These are phyloP conservation scores for Rubia occidens DNA, from an alignment of 305 asterid species.

Conservation along the genomic window DNA sequence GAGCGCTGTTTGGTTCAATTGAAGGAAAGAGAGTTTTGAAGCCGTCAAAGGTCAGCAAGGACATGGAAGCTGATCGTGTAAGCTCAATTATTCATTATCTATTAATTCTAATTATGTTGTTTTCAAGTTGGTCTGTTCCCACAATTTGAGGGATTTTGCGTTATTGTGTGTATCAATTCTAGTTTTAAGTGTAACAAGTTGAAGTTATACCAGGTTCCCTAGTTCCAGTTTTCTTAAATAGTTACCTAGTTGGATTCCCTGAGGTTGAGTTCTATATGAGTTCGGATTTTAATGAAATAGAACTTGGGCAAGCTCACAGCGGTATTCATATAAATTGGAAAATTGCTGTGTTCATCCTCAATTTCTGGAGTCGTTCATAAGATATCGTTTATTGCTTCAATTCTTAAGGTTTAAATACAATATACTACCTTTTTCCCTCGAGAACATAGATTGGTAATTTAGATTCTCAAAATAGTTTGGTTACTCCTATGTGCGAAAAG, in stretches of 20 bases:
- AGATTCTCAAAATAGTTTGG: background rate
- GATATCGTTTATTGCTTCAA: background rate
- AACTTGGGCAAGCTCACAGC: background rate
- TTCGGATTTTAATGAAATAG: background rate
- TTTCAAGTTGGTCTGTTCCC: background rate
- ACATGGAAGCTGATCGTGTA: slow-evolving; percentile 58
- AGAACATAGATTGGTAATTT: background rate
- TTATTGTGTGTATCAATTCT: background rate
- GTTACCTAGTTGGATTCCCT: background rate
- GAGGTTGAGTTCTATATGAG: background rate
- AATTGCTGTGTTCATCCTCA: background rate
- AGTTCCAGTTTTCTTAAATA: too few relatives aligned
- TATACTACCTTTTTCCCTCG: background rate
- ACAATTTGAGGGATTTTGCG: background rate
- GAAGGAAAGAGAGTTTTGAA: slow-evolving; percentile 60
- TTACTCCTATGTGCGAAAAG: background rate
- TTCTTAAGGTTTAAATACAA: background rate
- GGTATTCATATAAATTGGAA: background rate
- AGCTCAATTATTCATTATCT: slow-evolving; percentile 6
- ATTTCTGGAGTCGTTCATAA: background rate
- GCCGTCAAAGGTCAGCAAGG: slow-evolving; percentile 57
- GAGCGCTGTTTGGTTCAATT: slow-evolving; percentile 7
- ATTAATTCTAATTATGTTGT: background rate
- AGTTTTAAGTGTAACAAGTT: background rate
- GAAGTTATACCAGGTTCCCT: background rate